phyloP scores from a whole-genome alignment of 306 rosid species.

The Hylodesmum podocarpum region DNA sequence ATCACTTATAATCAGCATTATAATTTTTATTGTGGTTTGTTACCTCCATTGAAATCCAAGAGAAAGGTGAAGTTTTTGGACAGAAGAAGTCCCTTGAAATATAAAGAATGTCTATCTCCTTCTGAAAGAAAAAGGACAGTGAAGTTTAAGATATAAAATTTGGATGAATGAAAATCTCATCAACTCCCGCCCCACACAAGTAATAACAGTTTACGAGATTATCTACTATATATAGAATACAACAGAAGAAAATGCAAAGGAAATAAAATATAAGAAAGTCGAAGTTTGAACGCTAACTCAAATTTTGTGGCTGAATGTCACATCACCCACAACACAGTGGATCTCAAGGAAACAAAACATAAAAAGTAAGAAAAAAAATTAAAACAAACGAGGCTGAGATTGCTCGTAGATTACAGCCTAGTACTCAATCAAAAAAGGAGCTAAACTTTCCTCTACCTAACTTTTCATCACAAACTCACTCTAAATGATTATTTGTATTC shows the following conservation, averaged over 20 bases:
- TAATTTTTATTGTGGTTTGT: not conserved
- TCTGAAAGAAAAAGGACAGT: not conserved
- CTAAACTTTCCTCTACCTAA: too few species aligned
- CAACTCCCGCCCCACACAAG: not conserved
- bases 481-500: too few species aligned
- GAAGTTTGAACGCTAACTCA: not conserved
- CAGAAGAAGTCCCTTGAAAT: not conserved
- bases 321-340: not conserved
- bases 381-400: not conserved
- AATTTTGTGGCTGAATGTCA: not conserved
- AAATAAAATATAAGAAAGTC: not conserved
- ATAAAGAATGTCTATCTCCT: not conserved
- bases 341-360: too few species aligned
- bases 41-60: conserved; percentile 40
- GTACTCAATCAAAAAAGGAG: too few species aligned
- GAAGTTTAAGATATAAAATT: not conserved
- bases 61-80: conserved; percentile 2
- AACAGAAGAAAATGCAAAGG: not conserved
- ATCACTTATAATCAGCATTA: not conserved
- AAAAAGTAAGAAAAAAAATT: not conserved
- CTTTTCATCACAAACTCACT: too few species aligned
- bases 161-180: not conserved
- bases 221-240: not conserved
- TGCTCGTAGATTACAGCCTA: not conserved
- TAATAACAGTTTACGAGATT: too few species aligned